These are phyloP conservation scores for Sporisorium sorghi DNA, from an alignment of 1,284 basidiomycete species.

Conservation along the genomic window DNA sequence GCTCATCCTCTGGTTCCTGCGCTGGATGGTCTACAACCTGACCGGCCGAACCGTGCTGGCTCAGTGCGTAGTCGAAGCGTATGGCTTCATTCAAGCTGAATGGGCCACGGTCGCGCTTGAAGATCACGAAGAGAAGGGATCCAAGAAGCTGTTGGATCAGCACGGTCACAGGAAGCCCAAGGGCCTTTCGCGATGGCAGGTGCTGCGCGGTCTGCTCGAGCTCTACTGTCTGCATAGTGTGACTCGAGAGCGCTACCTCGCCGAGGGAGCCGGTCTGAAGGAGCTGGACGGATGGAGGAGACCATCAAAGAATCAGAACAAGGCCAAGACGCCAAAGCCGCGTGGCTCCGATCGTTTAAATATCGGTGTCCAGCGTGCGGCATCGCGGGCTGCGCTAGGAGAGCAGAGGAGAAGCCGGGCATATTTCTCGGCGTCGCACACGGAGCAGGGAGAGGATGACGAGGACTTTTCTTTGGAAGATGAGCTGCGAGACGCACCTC, in stretches of 20 bases:
- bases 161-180: slow-evolving; percentile 33
- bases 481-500: not conserved
- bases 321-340: not conserved
- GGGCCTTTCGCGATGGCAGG: slow-evolving; percentile 61
- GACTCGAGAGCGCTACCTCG: slow-evolving; percentile 59
- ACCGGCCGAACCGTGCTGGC: slow-evolving; percentile 63
- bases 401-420: slow-evolving; percentile 16
- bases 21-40: slow-evolving; percentile 63
- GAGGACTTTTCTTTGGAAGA: not conserved
- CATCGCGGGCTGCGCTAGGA: slow-evolving; percentile 37
- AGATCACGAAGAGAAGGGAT: slow-evolving; percentile 63
- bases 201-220: slow-evolving; percentile 62
- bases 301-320: slow-evolving; percentile 1
- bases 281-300: slow-evolving; percentile 46
- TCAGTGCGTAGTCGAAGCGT: slow-evolving; percentile 60
- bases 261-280: slow-evolving; percentile 61
- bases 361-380: slow-evolving; percentile 43
- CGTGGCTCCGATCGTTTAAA: slow-evolving; percentile 33
- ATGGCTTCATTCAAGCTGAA: slow-evolving; percentile 59
- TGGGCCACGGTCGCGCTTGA: slow-evolving; percentile 65
- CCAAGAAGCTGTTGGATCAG: slow-evolving; percentile 16
- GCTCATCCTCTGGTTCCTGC: slow-evolving; percentile 60
- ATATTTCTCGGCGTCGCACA: not conserved
- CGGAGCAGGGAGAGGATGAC: not conserved
- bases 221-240: slow-evolving; percentile 63